Evolutionary conservation across 257 asterid genomes (phyloP), one percentile per base, ranked within the genome.

Genomic region (Sherardia arvensis): DNA sequence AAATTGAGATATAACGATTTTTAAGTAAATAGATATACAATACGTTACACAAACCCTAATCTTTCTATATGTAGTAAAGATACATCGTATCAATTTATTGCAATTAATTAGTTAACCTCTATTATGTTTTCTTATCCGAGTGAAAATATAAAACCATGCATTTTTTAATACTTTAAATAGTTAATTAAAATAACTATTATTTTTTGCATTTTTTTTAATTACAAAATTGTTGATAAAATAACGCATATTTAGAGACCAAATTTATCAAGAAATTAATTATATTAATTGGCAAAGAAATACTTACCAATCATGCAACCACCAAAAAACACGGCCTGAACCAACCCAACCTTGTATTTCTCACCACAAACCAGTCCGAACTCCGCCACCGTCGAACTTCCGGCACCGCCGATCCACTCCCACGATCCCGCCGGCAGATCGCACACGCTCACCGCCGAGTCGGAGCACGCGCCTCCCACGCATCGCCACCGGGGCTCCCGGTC

Each of bases 271-370:
- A 59, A n/a, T n/a, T n/a, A n/a, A n/a, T n/a, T n/a, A n/a, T n/a
- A n/a, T n/a, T n/a, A 28, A 49, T 0, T 7, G 11, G 27, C 56
- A 51, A 18, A 27, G 56, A 53, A 9, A 28, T 17, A 79, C 81
- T 33, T 28, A 87, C 97, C 97, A 1, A 90, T 87, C 93, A 85
- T 84, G 77, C 96, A 83, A 62, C 95, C 97, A 29, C 78, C 88
- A 69, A 90, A 87, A 67, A 90, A 87, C 78, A 87, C 49, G 76
- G 97, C 77, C 36, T 90, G 96, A 30, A 85, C 96, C 64, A 90
- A 65, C 8, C 97, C 96, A 22, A 87, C 93, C 88, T 84, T 85
- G 59, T 79, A 90, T 59, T 87, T 90, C 77, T 80, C 79, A 8
- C 84, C 85, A 58, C 97, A 90, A 63, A 85, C 60, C 77, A 87